Evolutionary conservation across 805 yeast species (phyloP).

Genomic region (Dipodascus geniculatus): DNA sequence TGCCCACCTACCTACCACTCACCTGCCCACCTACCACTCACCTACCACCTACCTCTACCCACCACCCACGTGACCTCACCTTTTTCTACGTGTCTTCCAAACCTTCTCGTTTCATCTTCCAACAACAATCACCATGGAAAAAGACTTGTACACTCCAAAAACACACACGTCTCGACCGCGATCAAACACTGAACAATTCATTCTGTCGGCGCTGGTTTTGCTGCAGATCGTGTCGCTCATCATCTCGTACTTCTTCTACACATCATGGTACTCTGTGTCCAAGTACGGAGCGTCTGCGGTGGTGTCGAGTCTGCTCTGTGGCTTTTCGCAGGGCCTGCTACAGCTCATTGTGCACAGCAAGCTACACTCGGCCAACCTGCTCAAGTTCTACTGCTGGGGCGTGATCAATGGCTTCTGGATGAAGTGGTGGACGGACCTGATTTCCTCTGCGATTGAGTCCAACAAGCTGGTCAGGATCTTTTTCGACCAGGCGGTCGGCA

Average conservation of each 20-base stretch:
- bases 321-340: constrained; percentile 24
- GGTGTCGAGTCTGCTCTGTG: constrained; percentile 21
- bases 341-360: constrained; percentile 15
- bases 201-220: not conserved
- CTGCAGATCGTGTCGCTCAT: not conserved
- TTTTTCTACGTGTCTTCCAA: too few species aligned
- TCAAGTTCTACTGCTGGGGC: constrained; percentile 29
- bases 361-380: constrained; percentile 9
- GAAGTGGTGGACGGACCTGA: constrained; percentile 27
- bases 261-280: constrained; percentile 11
- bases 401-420: constrained; percentile 26
- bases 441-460: constrained; percentile 9
- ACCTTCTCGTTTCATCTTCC: not conserved
- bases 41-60: too few species aligned
- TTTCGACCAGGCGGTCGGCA: constrained; percentile 25
- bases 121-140: not conserved
- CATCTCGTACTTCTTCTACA: not conserved
- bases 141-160: not conserved
- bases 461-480: constrained; percentile 17
- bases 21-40: too few species aligned
- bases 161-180: not conserved
- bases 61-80: too few species aligned
- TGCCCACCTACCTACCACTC: too few species aligned
- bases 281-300: constrained; percentile 24
- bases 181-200: not conserved